Evolutionary conservation across 495 filamentous ascomycete genomes (phyloP).

Genomic region (Penicillium paradoxum): DNA sequence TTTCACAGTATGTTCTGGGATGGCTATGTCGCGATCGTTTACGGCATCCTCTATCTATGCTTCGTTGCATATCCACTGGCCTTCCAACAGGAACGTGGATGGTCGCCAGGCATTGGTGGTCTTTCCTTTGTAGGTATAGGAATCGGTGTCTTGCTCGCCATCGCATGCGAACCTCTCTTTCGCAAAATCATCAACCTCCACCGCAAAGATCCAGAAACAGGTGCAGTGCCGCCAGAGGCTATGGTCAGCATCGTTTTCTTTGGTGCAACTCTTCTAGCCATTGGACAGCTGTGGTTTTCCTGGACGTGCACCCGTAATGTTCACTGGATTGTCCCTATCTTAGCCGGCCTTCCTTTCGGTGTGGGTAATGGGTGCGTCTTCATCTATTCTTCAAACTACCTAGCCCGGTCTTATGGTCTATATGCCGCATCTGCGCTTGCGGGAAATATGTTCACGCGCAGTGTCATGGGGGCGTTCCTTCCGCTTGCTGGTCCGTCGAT

Average conservation of each 20-base stretch:
- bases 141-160: constrained; percentile 58
- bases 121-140: constrained; percentile 73
- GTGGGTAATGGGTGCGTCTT: constrained; percentile 69
- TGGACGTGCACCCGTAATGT: constrained; percentile 71
- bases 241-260: constrained; percentile 64
- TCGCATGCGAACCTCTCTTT: constrained; percentile 59
- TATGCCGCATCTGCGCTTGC: constrained; percentile 72
- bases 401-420: constrained; percentile 68
- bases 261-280: constrained; percentile 56
- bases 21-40: constrained; percentile 58
- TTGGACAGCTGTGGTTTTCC: constrained; percentile 69
- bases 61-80: constrained; percentile 77
- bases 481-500: constrained; percentile 70
- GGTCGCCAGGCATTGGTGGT: constrained; percentile 59
- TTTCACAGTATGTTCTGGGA: constrained; percentile 65
- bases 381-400: constrained; percentile 71
- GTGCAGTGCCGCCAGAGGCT: constrained; percentile 62
- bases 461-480: constrained; percentile 60
- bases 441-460: constrained; percentile 62
- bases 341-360: constrained; percentile 71
- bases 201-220: constrained; percentile 54
- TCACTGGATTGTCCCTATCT: constrained; percentile 69
- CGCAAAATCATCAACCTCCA: constrained; percentile 33
- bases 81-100: constrained; percentile 64
- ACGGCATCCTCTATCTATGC: constrained; percentile 73